A percentile compares a stretch with the other conserved stretches of the same genome.
Evolutionary conservation across 2,329 filamentous ascomycete genomes (phyloP).

Genomic region (Xylariaceae sp.): DNA sequence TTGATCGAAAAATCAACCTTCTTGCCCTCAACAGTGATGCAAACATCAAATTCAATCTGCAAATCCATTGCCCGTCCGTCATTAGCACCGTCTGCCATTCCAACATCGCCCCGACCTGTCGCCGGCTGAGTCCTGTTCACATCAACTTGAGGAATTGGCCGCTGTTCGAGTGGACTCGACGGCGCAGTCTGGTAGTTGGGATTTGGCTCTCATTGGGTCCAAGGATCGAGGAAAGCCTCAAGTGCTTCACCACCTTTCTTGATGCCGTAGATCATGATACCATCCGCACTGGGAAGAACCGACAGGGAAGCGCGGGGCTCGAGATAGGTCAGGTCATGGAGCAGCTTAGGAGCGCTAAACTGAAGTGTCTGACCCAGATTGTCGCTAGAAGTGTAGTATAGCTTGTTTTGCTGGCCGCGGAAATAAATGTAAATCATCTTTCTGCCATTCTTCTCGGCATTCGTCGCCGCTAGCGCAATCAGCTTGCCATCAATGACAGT

Average conservation of each 20-base stretch:
- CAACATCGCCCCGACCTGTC: too few relatives aligned
- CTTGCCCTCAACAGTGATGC: too few relatives aligned
- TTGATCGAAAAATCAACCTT: too few relatives aligned
- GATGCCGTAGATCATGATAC: neutral
- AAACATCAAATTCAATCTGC: too few relatives aligned
- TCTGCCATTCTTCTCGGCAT: neutral
- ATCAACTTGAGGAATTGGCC: too few relatives aligned
- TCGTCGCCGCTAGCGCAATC: neutral
- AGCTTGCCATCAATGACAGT: neutral
- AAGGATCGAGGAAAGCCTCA: too few relatives aligned
- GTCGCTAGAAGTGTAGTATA: neutral
- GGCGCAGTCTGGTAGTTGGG: too few relatives aligned
- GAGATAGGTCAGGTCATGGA: neutral
- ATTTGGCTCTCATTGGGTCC: too few relatives aligned
- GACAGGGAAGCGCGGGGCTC: neutral
- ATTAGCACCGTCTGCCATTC: too few relatives aligned
- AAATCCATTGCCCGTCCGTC: too few relatives aligned
- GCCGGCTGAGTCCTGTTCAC: too few relatives aligned
- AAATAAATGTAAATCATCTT: neutral
- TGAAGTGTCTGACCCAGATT: neutral
- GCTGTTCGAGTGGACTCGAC: too few relatives aligned
- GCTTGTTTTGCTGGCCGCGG: neutral
- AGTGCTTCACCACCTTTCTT: neutral
- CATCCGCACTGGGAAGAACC: neutral
- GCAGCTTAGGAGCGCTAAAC: neutral